Percentiles rank a stretch among this genome's conserved stretches.
Conservation (phyloP, 768 basidiomycete species). For the Porphyrellus cyaneotinctus region DNA sequence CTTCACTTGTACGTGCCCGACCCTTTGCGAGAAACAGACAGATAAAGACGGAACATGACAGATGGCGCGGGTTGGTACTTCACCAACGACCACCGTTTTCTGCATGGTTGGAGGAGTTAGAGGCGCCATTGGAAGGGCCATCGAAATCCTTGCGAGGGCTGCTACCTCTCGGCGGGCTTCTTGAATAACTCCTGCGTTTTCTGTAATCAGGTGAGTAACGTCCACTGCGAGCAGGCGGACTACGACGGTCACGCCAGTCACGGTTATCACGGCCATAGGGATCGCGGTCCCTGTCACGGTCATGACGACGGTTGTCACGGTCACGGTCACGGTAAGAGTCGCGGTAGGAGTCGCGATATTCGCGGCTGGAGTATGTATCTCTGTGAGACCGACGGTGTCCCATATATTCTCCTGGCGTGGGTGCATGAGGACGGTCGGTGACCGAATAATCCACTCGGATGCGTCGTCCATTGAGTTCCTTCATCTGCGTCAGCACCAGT, state of each 20-base stretch:
- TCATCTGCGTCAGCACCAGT: constrained; percentile 5
- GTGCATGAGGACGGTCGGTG: constrained; percentile 89
- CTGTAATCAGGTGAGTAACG: constrained; percentile 77
- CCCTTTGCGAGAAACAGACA: constrained; percentile 34
- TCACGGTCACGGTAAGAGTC: constrained; percentile 46
- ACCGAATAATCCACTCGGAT: constrained; percentile 98
- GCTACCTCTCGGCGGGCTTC: constrained; percentile 76
- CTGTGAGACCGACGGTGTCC: constrained; percentile 69
- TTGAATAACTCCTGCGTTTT: constrained; percentile 70
- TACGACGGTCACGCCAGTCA: constrained; percentile 80
- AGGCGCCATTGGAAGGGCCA: constrained; percentile 39
- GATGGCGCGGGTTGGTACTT: constrained; percentile 30
- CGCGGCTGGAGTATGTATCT: constrained; percentile 41
- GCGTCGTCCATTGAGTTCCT: constrained; percentile 93
- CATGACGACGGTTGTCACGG: constrained; percentile 38
- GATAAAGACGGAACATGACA: constrained; percentile 27
- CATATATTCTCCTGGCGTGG: constrained; percentile 98
- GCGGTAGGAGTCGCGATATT: constrained; percentile 46
- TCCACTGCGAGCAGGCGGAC: constrained; percentile 61
- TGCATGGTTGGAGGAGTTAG: constrained; percentile 34
- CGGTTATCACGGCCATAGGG: constrained; percentile 66
- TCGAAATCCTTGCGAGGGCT: constrained; percentile 51
- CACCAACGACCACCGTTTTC: constrained; percentile 58
- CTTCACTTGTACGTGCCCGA: constrained; percentile 42
- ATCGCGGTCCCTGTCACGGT: constrained; percentile 51